phyloP scores from a whole-genome alignment of 2,329 filamentous ascomycete genomes.

The Fusarium goolgardi region DNA sequence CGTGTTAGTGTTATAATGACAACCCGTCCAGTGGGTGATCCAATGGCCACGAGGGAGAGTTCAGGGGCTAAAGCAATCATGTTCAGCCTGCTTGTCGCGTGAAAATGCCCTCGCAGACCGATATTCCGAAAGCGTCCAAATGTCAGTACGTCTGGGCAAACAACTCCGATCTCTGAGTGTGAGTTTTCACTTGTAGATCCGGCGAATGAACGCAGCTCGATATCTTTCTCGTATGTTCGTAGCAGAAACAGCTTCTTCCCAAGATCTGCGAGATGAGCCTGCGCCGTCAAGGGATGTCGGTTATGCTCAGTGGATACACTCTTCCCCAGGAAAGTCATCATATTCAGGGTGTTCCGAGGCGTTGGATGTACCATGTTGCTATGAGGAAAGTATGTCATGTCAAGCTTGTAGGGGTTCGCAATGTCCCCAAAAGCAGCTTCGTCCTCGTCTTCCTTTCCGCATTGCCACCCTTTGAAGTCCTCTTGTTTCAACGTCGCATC shows the following conservation, averaged over 20 bases:
- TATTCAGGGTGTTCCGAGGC: constrained; percentile 20
- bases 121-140: constrained; percentile 44
- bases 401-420: constrained; percentile 24
- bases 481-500: constrained; percentile 21
- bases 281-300: constrained; percentile 11
- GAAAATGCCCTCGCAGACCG: constrained; percentile 45
- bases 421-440: not conserved
- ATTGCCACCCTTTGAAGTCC: constrained; percentile 4
- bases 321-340: constrained; percentile 43
- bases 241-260: constrained; percentile 52
- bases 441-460: not conserved
- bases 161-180: constrained; percentile 46
- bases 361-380: constrained; percentile 41
- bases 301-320: constrained; percentile 29
- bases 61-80: constrained; percentile 75
- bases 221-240: constrained; percentile 61
- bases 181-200: constrained; percentile 29
- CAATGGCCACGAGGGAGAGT: constrained; percentile 75
- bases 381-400: constrained; percentile 55
- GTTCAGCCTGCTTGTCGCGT: constrained; percentile 60
- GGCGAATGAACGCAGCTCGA: constrained; percentile 59
- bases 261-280: constrained; percentile 23
- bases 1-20: constrained; percentile 69
- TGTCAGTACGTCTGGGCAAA: constrained; percentile 49
- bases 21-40: constrained; percentile 73